Base-by-base conservation (phyloP, 2,329 filamentous ascomycete genomes). In the Diaporthe vexans region DNA sequence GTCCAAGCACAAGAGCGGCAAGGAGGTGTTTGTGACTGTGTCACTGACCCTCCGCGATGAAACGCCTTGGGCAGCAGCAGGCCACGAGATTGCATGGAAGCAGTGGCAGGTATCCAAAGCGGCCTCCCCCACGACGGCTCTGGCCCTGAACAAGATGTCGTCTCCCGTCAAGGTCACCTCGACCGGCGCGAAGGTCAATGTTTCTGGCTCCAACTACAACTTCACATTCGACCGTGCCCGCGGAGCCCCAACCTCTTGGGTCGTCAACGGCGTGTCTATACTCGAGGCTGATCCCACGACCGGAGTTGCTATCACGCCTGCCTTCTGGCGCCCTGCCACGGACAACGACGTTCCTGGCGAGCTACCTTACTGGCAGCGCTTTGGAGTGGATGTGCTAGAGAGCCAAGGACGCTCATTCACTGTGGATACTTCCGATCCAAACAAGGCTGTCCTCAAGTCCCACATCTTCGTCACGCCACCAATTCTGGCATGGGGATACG, bases 241-340 rank as follows among this genome's bases (percentile, higher is more conserved):
- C 2, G 88, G 88, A 4, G 79, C 81, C 57, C 77, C 89, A 26
- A 85, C 81, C 65, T 78, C 76, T 33, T 88, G 88, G 88, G 78
- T 79, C 3, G 79, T 81, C 24, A 79, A 81, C 54, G 80, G 81
- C 70, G 76, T 80, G 46, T 65, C 80, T 0, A 75, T 88, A 0
- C 79, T 88, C 15, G 81, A 78, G 10, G 67, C 78, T 0, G 81
- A 84, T 63, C 81, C 85, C 0, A 79, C 76, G 48, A 82, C 81
- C 4, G 77, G 80, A 10, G 80, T 82, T 4, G 85, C 84, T 29
- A 80, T 87, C 21, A 78, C 81, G 11, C 85, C 89, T 1, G 84
- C 85, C 8, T 90, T 93, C 81, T 93, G 91, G 87, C 89, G 91
- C 6, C 89, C 91, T 0, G 87, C 88, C 19, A 93, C 91, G 0